These are phyloP conservation scores for Metroxylon sagu DNA, from an alignment of 176 grass and related monocot species.

Conservation along the genomic window DNA sequence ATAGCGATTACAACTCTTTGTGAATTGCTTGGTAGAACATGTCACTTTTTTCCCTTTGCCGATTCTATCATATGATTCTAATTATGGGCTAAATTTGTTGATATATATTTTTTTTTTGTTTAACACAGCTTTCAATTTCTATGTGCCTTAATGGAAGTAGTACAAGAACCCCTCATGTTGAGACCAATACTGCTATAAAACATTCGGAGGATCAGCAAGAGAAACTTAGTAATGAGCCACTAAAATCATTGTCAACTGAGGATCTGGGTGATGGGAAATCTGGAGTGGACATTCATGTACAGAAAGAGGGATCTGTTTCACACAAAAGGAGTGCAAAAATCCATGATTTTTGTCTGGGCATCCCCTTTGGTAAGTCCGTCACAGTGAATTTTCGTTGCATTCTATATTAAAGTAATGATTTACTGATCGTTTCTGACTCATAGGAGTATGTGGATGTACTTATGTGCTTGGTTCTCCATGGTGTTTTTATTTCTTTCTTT, in stretches of 20 bases:
- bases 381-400: not conserved
- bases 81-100: too few species aligned
- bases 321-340: constrained; percentile 67
- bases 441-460: too few species aligned
- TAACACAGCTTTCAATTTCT: constrained; percentile 25
- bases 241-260: constrained; percentile 20
- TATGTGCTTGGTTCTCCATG: too few species aligned
- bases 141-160: constrained; percentile 43
- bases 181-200: constrained; percentile 19
- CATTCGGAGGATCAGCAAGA: constrained; percentile 32
- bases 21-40: too few species aligned
- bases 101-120: constrained; percentile 2
- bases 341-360: constrained; percentile 93
- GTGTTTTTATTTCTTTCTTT: too few species aligned
- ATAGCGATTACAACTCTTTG: too few species aligned
- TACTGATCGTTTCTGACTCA: too few species aligned
- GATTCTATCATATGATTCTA: too few species aligned
- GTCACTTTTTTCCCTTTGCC: too few species aligned
- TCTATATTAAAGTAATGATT: too few species aligned
- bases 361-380: constrained; percentile 70
- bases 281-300: not conserved
- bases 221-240: constrained; percentile 14
- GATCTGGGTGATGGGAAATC: constrained; percentile 13
- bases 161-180: constrained; percentile 31
- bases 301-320: constrained; percentile 23